These are phyloP conservation scores for Phoma sp. DNA, from an alignment of 2,329 filamentous ascomycete genomes.

Conservation along the genomic window DNA sequence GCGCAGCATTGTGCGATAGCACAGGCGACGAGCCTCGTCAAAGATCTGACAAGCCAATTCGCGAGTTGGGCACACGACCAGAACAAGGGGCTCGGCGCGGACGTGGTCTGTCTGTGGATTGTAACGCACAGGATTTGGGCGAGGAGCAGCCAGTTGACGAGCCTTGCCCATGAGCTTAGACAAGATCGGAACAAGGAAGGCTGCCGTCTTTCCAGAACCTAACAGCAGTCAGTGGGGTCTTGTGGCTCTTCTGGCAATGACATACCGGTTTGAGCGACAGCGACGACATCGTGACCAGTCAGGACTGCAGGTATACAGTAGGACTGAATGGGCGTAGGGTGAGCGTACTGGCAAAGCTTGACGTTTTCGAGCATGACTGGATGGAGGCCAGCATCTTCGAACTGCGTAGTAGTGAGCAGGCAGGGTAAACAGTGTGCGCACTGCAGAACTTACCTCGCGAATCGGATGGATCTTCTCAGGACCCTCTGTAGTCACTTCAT, in stretches of 20 bases:
- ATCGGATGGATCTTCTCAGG: conserved; percentile 56
- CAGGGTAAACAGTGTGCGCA: neutral
- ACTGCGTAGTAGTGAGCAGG: conserved; percentile 49
- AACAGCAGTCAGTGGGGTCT: conserved; percentile 1
- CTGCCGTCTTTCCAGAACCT: conserved; percentile 97
- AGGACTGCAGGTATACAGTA: conserved; percentile 83
- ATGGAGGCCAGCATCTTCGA: conserved; percentile 81
- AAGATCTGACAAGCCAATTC: conserved; percentile 95
- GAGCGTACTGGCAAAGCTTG: conserved; percentile 69
- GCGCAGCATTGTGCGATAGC: conserved; percentile 92
- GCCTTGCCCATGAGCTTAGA: conserved; percentile 96
- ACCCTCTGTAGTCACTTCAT: conserved; percentile 60
- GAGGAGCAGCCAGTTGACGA: conserved; percentile 80
- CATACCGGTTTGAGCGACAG: conserved; percentile 89
- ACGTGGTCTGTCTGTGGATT: conserved; percentile 59
- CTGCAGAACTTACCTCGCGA: conserved; percentile 51
- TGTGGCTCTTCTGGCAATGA: conserved; percentile 8
- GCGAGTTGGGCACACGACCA: conserved; percentile 84
- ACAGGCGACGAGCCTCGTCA: conserved; percentile 89
- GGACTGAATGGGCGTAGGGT: conserved; percentile 85
- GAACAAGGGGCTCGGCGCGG: conserved; percentile 83
- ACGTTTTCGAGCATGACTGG: conserved; percentile 83
- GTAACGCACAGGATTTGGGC: conserved; percentile 69
- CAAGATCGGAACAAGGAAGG: conserved; percentile 86
- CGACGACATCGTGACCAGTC: conserved; percentile 80